These are phyloP conservation scores for Grosmannia penicillata DNA, from an alignment of 2,329 filamentous ascomycete species.

Conservation along the genomic window DNA sequence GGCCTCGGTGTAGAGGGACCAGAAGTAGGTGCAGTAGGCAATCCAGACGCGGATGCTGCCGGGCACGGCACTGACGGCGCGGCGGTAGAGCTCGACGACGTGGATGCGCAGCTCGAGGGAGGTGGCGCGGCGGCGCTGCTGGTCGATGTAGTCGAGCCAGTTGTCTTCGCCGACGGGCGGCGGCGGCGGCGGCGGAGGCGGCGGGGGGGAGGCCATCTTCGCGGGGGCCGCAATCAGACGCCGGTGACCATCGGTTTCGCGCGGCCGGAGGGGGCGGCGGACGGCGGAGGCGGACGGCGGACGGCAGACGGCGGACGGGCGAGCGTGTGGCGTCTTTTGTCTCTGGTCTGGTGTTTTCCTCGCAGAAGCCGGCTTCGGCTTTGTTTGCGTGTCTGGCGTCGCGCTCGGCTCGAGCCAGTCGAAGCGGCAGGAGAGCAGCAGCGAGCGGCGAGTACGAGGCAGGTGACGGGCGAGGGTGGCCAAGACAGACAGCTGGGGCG, in stretches of 20 bases:
- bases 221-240: conserved; percentile 3
- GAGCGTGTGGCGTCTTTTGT: too few relatives aligned
- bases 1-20: conserved; percentile 52
- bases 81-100: conserved; percentile 57
- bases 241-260: conserved; percentile 8
- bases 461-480: neutral
- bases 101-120: conserved; percentile 53
- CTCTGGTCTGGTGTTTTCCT: too few relatives aligned
- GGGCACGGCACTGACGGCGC: conserved; percentile 55
- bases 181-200: conserved; percentile 8
- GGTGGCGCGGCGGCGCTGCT: conserved; percentile 45
- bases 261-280: neutral
- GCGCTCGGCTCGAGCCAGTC: too few relatives aligned
- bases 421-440: neutral
- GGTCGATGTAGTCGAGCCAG: conserved; percentile 66
- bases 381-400: too few relatives aligned
- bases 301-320: too few relatives aligned
- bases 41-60: conserved; percentile 62
- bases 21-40: conserved; percentile 65
- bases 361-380: too few relatives aligned
- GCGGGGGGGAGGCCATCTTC: conserved; percentile 12
- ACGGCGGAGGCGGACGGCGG: too few relatives aligned
- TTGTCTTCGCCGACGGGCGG: conserved; percentile 56
- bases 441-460: neutral
- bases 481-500: neutral